Evolutionary conservation across 2,329 filamentous ascomycete genomes (phyloP).

Genomic region (Pseudogymnoascus sp.): DNA sequence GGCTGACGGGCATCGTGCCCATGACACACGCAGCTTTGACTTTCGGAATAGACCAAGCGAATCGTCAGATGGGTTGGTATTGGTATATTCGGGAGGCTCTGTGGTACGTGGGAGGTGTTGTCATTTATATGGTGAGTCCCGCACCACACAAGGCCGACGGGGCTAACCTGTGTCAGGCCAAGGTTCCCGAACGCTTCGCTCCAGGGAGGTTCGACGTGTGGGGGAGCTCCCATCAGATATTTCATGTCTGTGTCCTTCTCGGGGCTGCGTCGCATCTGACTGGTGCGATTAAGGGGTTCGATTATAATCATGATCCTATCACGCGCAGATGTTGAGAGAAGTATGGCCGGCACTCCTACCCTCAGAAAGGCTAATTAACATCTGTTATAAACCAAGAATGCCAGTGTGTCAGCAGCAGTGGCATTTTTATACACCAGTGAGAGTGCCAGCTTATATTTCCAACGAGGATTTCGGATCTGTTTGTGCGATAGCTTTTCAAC

Average conservation of each 20-base stretch:
- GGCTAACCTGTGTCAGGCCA: background rate
- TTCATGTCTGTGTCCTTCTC: background rate
- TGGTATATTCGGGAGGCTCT: background rate
- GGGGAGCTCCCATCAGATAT: slow-evolving; percentile 1
- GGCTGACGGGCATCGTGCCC: slow-evolving; percentile 4
- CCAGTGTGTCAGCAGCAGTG: background rate
- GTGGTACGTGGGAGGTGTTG: background rate
- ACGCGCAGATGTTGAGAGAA: slow-evolving; percentile 3
- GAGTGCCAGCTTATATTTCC: background rate
- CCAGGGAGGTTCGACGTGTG: background rate
- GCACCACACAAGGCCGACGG: too few relatives aligned
- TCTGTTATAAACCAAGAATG: background rate
- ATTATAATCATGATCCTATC: background rate
- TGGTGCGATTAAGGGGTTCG: slow-evolving; percentile 2
- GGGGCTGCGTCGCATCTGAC: background rate
- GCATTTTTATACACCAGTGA: background rate
- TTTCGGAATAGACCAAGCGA: background rate
- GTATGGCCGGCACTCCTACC: background rate
- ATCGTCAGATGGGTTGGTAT: background rate
- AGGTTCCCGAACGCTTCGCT: background rate
- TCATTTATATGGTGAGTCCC: background rate
- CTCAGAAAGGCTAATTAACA: background rate
- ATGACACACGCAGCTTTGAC: slow-evolving; percentile 1
- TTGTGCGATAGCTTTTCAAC: background rate
- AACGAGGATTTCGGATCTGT: background rate